Evolutionary conservation across 1,284 basidiomycete species (phyloP), one percentile per base, ranked within the genome.

Genomic region (Porphyrellus sp.): DNA sequence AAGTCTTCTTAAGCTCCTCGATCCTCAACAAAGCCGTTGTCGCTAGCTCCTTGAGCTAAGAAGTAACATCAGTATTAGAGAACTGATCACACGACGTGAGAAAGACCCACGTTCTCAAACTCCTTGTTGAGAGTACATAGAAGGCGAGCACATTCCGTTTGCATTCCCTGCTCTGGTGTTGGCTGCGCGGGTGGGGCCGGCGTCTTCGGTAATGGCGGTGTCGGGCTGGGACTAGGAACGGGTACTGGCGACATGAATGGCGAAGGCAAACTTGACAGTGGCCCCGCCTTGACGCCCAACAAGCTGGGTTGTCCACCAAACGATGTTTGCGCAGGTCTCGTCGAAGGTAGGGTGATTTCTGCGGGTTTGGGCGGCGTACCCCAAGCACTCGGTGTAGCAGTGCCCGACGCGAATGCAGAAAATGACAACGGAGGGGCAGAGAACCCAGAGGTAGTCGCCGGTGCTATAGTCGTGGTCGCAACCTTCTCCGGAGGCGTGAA

Each of bases 111-210:
- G 39, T 72, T 68, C 39, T 79, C 73, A 1, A 89, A 64, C 56
- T 87, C 85, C 45, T 70, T 73, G 1, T 59, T 62, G 46, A 86
- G 67, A 12, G 59, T 67, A 1, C 58, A 52, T 43, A 80, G 70
- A 24, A 89, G 65, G 31, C 72, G 45, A 3, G 62, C 55, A 59
- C 81, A 86, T 62, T 87, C 84, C 18, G 74, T 71, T 63, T 86
- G 82, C 77, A 89, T 78, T 12, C 82, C 83, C 44, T 81, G 75
- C 51, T 80, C 78, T 42, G 75, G 62, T 12, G 62, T 59, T 8
- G 62, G 52, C 9, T 52, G 25, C n/a, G 62, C 45, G 9, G 60
- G 51, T 1, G 62, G 53, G 9, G 56, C 25, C 24, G 61, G 47
- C 21, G 56, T 15, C 18, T 25, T 54, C 9, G 63, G 41, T 25